Evolutionary conservation across 768 basidiomycete species (phyloP).

Genomic region (Pisolithus tinctorius): DNA sequence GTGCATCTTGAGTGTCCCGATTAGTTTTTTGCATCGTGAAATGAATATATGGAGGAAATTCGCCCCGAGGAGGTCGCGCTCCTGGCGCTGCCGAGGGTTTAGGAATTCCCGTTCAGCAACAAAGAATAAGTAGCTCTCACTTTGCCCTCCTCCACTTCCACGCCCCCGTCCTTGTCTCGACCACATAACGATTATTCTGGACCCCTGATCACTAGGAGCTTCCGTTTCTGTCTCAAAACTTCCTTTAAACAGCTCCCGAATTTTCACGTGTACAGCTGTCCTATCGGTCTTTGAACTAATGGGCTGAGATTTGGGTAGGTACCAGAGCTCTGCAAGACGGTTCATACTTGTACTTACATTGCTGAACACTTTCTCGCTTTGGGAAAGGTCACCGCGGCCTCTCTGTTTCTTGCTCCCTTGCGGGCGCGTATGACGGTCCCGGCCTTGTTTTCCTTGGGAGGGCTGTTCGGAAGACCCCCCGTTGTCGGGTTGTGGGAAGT

Average conservation of each 20-base stretch:
- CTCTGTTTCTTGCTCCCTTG: constrained; percentile 43
- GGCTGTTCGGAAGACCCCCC: constrained; percentile 18
- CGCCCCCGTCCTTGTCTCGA: constrained; percentile 43
- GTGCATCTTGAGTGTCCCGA: constrained; percentile 92
- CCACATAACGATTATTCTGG: constrained; percentile 78
- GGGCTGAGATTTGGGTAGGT: constrained; percentile 41
- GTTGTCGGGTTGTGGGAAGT: constrained; percentile 15
- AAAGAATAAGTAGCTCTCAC: constrained; percentile 4
- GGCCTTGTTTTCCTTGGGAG: constrained; percentile 31
- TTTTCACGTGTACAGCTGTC: constrained; percentile 71
- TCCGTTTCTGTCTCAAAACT: constrained; percentile 84
- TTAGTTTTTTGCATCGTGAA: constrained; percentile 97
- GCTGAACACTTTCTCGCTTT: constrained; percentile 61
- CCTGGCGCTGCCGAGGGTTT: constrained; percentile 17
- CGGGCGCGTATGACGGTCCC: constrained; percentile 35
- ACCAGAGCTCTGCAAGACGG: constrained; percentile 9
- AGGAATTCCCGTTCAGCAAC: not conserved
- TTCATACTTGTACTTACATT: constrained; percentile 50
- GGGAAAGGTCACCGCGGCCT: constrained; percentile 34
- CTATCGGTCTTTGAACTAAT: constrained; percentile 77
- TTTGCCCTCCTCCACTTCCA: constrained; percentile 34
- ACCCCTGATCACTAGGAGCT: constrained; percentile 56
- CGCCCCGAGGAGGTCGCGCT: constrained; percentile 49
- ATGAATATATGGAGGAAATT: constrained; percentile 84
- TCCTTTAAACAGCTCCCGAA: constrained; percentile 77